Evolutionary conservation across 371 early-diverging fungal genomes (phyloP), one percentile per base, ranked within the genome.

Genomic region (Furculomyces boomerangus): DNA sequence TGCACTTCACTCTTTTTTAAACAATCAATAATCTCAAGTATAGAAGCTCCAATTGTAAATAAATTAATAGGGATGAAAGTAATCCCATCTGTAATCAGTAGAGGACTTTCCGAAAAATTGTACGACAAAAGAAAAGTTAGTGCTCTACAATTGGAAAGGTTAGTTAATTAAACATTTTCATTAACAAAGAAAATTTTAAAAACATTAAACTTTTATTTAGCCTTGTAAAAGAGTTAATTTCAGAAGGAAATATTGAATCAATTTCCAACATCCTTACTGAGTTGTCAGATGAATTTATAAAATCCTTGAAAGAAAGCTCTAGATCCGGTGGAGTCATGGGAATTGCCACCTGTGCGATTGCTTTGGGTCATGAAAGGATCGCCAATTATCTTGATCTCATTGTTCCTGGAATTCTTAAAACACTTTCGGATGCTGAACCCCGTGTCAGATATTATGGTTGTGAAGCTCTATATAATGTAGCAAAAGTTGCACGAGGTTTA

Each of bases 381-480:
- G 74, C 73, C 28, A 60, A 62, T 24, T 81, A 82, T 56, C 62
- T 90, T 16, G 78, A 79, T 56, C 75, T 74, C 46, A 87, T 90
- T 53, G 75, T 92, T 14, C 89, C 89, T 28, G 92, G 93, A 7
- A 86, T 95, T 32, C 71, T 93, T 13, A 71, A 84, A n/a, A 90
- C 90, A 58, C 81, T 92, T 57, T 62, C 71, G 1, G 90, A 93
- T 61, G 85, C 78, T 51, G 95, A 95, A 63, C 75, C 82, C 22
- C 73, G 83, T 25, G 91, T 93, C 28, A 74, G 92, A 29, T 95
- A 91, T 67, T 93, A 91, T 74, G 90, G 91, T 2, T 90, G 90
- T 57, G 95, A 95, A 67, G 76, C 79, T 47, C 80, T 93, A 80
- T 95, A 95, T 65, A 95, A 95, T 63, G 89, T 95, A 46, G 83